phyloP scores from a whole-genome alignment of 2,329 filamentous ascomycete species.

The Fusarium multiceps region DNA sequence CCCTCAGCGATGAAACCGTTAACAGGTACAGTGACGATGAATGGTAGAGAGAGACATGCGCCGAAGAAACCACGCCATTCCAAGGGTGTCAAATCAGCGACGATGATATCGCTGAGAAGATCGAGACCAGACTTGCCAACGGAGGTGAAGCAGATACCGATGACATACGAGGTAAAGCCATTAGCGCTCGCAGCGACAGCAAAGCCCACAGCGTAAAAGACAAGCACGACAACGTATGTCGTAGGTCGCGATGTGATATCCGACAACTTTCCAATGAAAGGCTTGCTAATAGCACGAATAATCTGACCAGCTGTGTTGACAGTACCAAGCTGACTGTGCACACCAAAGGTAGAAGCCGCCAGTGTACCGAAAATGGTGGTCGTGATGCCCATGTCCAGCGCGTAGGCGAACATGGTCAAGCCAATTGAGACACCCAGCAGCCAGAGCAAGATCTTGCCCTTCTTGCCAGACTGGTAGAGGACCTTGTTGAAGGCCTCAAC shows the following conservation, averaged over 20 bases:
- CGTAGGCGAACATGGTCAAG: constrained; percentile 54
- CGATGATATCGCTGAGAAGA: constrained; percentile 52
- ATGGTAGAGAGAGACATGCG: constrained; percentile 43
- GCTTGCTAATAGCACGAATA: constrained; percentile 54
- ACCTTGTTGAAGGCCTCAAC: constrained; percentile 56
- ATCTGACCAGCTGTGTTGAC: constrained; percentile 51
- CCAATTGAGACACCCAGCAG: constrained; percentile 51
- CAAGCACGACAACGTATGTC: constrained; percentile 54
- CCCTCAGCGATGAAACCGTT: constrained; percentile 56
- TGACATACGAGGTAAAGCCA: constrained; percentile 50
- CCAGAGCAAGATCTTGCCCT: constrained; percentile 51
- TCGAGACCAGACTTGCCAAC: constrained; percentile 54
- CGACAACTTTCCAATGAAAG: constrained; percentile 53
- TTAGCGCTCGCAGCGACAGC: constrained; percentile 49
- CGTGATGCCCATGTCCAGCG: constrained; percentile 54
- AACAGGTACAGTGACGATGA: constrained; percentile 54
- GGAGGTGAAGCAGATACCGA: constrained; percentile 53
- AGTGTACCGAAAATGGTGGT: constrained; percentile 49
- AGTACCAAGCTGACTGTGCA: constrained; percentile 49
- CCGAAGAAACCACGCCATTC: constrained; percentile 54
- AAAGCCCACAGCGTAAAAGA: constrained; percentile 53
- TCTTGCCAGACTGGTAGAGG: constrained; percentile 52
- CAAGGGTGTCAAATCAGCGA: constrained; percentile 52
- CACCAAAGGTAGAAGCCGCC: constrained; percentile 50
- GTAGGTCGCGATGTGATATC: constrained; percentile 54